These are phyloP conservation scores for Heracleum sosnowskyi DNA, from an alignment of 129 eudicot species.

Conservation along the genomic window DNA sequence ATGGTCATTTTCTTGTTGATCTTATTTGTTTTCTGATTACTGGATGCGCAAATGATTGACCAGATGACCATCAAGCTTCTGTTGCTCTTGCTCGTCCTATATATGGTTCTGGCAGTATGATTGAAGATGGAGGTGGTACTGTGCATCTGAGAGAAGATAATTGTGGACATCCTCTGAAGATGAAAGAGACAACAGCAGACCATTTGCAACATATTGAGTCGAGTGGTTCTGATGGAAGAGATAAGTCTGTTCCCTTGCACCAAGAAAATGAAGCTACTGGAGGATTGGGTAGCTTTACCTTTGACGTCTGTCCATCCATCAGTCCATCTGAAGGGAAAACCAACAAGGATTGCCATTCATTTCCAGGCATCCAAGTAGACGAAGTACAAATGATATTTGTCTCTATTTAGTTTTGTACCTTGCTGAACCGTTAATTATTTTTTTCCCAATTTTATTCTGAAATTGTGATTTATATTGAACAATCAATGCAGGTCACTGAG, in stretches of 20 bases:
- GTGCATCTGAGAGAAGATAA: slow-evolving; percentile 27
- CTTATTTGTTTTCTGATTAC: slow-evolving; percentile 17
- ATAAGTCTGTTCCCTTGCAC: slow-evolving; percentile 15
- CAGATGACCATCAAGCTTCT: slow-evolving; percentile 23
- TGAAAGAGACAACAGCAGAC: slow-evolving; percentile 20
- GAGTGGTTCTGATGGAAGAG: slow-evolving; percentile 9
- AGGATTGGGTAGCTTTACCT: slow-evolving; percentile 34
- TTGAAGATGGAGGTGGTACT: slow-evolving; percentile 29
- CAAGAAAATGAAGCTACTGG: slow-evolving; percentile 21
- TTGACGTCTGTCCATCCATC: slow-evolving; percentile 44
- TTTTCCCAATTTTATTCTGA: background rate
- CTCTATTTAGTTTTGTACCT: background rate
- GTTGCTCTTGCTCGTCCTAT: slow-evolving; percentile 17
- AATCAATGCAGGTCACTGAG: background rate
- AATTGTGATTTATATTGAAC: slow-evolving; percentile 1
- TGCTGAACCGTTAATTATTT: background rate
- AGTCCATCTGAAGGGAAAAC: slow-evolving; percentile 36
- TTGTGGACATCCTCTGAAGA: slow-evolving; percentile 24
- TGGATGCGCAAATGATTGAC: slow-evolving; percentile 20
- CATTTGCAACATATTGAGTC: slow-evolving; percentile 13
- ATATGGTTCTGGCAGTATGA: slow-evolving; percentile 21
- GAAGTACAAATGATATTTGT: slow-evolving; percentile 20
- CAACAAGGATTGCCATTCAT: slow-evolving; percentile 33
- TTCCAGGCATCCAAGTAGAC: slow-evolving; percentile 31
- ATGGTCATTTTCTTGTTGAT: background rate